Conservation (phyloP, 1,139 yeast genomes). For the Nakaseomyces nivariensis region DNA sequence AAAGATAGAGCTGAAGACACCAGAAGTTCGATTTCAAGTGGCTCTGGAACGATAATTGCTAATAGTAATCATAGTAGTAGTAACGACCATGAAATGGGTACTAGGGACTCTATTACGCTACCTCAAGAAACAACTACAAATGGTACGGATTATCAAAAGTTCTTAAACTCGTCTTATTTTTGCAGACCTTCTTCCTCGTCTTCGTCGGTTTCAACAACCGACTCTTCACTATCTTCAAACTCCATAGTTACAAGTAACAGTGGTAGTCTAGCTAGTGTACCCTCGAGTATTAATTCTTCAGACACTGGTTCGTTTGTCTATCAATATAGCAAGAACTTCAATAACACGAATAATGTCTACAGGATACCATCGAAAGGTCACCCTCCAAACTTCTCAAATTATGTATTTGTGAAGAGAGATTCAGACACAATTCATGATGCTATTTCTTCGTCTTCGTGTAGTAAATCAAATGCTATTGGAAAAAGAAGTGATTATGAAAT, state of each 20-base stretch:
- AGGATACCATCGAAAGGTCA: not conserved
- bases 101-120: not conserved
- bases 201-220: not conserved
- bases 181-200: slow-evolving; percentile 7
- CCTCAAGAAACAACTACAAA: slow-evolving; percentile 2
- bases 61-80: not conserved
- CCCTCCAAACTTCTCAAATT: not conserved
- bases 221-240: not conserved
- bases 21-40: not conserved
- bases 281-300: not conserved
- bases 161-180: slow-evolving; percentile 22
- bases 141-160: slow-evolving; percentile 19
- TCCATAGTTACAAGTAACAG: not conserved
- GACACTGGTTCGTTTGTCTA: not conserved
- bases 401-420: not conserved
- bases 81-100: not conserved
- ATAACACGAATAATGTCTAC: not conserved
- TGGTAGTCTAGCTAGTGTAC: slow-evolving; percentile 1
- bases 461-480: not conserved
- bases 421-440: not conserved
- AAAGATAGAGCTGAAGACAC: not conserved
- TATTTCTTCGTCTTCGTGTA: too few relatives aligned
- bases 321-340: not conserved
- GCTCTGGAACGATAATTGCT: not conserved
- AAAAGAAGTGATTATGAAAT: not conserved